Base-by-base conservation (phyloP, 371 early-diverging fungal species). In the Dinochytrium kinnereticum region DNA sequence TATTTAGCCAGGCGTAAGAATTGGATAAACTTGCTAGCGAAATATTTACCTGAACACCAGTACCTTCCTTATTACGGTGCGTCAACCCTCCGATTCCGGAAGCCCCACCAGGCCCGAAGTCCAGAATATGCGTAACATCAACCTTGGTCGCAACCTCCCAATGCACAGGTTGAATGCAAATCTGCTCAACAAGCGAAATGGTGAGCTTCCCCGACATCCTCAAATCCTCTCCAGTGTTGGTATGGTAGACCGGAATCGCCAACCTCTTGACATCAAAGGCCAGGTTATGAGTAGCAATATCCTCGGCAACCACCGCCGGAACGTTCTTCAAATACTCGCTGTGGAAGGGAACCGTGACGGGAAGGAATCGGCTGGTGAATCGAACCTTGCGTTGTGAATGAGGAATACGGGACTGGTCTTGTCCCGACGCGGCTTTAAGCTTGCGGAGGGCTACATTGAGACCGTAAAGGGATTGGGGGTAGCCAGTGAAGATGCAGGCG, bases 91-190 rank as follows among this genome's bases (percentile, higher is more conserved):
- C 93, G 75, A 92, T 90, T 71, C 96, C 97, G 13, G 94, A 92
- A 40, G 94, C 85, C 68, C 94, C 95, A 76, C 96, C 95, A 3
- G 96, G 96, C 24, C 97, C 97, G 82, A 96, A 97, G 85, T 97
- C 97, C 57, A 97, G 84, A 50, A 96, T 89, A 78, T 97, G 97
- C 17, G 96, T 95, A 78, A 92, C 82, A 33, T 87, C 82, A 64
- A 87, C 77, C 59, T 85, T 85, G 39, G 94, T 94, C 17, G 96
- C 95, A 76, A 84, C 86, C 71, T 93, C 92, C 98, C 98, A 97
- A 81, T 94, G 86, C 26, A 96, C 94, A 28, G 95, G 92, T 72
- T 86, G 84, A 19, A 87, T 83, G 75, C 92, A 94, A 78, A 96
- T 93, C 77, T 92, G 91, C 59, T 91, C 88, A 7, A 94, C 89